Base-by-base conservation (phyloP, 371 early-diverging fungal species). In the Entomophthora muscae region DNA sequence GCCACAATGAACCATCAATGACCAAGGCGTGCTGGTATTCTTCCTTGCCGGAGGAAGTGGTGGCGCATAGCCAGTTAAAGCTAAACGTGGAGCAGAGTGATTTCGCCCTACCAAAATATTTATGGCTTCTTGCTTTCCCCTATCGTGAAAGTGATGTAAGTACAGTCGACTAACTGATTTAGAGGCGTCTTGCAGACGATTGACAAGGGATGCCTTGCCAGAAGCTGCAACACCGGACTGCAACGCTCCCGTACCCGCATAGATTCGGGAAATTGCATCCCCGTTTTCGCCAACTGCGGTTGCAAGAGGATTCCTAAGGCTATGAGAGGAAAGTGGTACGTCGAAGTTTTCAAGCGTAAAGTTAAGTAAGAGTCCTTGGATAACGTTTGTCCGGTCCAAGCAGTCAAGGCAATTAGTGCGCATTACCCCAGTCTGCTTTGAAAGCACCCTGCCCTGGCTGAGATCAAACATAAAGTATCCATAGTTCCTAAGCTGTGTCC, bases 331-430 rank as follows among this genome's bases (percentile, higher is more conserved):
- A 17, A 42, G 42, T 5, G 42, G 42, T 17, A 42, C 42, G 42
- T 42, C 42, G 31, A 26, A 71, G 13, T 31, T 13, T 10, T 63
- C 52, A 3, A 72, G 58, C 10, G 54, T 64, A 23, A 66, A 52
- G 29, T 64, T 22, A 0, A 67, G 65, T 21, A 74, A 53, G 12
- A 71, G 52, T 10, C 68, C 68, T 61, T 84, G 82, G n/a, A 84
- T 76, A 21, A 82, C 78, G 66, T 86, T 86, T 1, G 86, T 86
- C 24, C 77, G 76, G 65, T n/a, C n/a, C 62, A 24, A 13, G 31
- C 98, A 99, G 72, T 99, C 99, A 68, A 99, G 75, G 68, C 99
- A 99, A 67, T 99, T 99, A 0, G 92, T 90, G 1, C 95, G 78
- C 65, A 91, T 81, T 0, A 90, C 84, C 5, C 93, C 95, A 1